Base-by-base conservation (phyloP, 2,329 filamentous ascomycete genomes). In the Emergomyces orientalis region DNA sequence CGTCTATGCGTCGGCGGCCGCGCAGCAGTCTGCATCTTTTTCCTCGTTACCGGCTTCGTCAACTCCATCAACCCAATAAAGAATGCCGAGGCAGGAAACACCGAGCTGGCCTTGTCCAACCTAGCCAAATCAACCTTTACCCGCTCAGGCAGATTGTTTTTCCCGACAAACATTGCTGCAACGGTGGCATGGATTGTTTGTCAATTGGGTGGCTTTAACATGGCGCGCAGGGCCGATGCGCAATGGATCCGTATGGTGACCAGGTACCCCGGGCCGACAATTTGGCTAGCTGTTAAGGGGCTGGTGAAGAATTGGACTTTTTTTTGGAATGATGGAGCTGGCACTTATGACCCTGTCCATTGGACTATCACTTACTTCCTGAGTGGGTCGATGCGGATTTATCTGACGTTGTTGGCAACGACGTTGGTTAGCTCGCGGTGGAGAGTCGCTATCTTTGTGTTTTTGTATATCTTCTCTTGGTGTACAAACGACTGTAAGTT, bases 331-430 rank as follows among this genome's bases (percentile, higher is more conserved):
- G 69, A 69, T 59, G 76, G 75, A 22, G 72, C 70, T 68, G 70
- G 75, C 49, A 71, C 75, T 34, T 78, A 78, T 64, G 76, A 78
- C 61, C 73, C 72, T 32, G 77, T 75, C 56, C 76, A 78, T 63
- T 78, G 76, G 76, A 76, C 76, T 34, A 68, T 78, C 60, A 73
- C 74, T 55, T 68, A 75, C 62, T 78, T 78, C 64, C 62, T 78
- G 37, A 70, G 75, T 58, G 76, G 74, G n/a, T 74, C 72, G 56
- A 75, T 78, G 70, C 61, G 76, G 60, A 74, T 78, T 5, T 78
- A 78, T 65, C 71, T 73, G 19, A 77, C 74, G 56, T 73, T 78
- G 70, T 66, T 78, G 62, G 76, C 74, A 6, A 77, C 75, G 0
- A 69, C 73, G 45, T 62, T 76, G 63, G 71, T 76, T 37, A 73